Evolutionary conservation across 768 basidiomycete genomes (phyloP).

Genomic region (Boletellus sp.): DNA sequence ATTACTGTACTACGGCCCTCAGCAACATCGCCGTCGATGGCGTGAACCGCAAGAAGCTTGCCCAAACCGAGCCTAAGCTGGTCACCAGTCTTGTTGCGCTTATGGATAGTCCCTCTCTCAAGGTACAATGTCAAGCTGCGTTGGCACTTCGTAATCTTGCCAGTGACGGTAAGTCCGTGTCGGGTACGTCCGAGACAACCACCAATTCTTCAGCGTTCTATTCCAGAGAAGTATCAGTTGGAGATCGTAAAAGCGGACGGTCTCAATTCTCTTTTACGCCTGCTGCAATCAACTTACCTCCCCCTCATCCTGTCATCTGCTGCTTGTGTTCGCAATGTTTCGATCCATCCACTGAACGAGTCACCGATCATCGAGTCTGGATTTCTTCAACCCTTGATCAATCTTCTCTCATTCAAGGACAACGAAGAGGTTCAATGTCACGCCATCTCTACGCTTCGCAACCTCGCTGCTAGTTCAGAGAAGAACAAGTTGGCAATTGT

Average conservation of each 20-base stretch:
- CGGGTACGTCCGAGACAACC: slow-evolving; percentile 13
- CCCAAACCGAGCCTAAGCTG: slow-evolving; percentile 89
- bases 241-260: slow-evolving; percentile 98
- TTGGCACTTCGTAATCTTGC: slow-evolving; percentile 94
- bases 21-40: slow-evolving; percentile 99
- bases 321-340: slow-evolving; percentile 98
- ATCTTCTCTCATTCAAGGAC: slow-evolving; percentile 95
- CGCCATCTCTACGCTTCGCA: slow-evolving; percentile 94
- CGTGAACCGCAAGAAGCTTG: slow-evolving; percentile 90
- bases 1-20: slow-evolving; percentile 97
- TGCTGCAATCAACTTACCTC: slow-evolving; percentile 94
- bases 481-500: slow-evolving; percentile 99
- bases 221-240: slow-evolving; percentile 92
- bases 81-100: slow-evolving; percentile 90
- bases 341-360: slow-evolving; percentile 97
- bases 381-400: slow-evolving; percentile 93
- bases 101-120: slow-evolving; percentile 96
- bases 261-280: slow-evolving; percentile 84
- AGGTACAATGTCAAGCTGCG: slow-evolving; percentile 98
- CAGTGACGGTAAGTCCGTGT: slow-evolving; percentile 68
- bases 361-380: slow-evolving; percentile 99
- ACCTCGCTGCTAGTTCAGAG: slow-evolving; percentile 94
- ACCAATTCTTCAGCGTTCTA: slow-evolving; percentile 3
- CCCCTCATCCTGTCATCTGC: slow-evolving; percentile 97
- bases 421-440: slow-evolving; percentile 99